These are phyloP conservation scores for Cystobasidium pallidum DNA, from an alignment of 1,284 basidiomycete genomes.

Conservation along the genomic window DNA sequence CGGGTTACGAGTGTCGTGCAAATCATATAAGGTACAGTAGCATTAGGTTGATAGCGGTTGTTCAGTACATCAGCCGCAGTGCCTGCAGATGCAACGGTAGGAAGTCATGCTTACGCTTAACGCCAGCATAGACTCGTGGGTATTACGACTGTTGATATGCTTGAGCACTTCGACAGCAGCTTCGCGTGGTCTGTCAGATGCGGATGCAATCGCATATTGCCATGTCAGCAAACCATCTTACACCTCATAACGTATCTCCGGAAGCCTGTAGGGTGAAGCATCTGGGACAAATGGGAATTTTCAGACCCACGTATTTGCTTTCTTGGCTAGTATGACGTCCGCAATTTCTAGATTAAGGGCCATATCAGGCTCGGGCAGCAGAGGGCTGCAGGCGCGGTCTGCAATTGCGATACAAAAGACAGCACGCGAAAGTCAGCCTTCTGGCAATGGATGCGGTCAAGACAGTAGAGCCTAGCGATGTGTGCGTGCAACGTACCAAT, in stretches of 20 bases:
- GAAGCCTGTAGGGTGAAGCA: neutral
- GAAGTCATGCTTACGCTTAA: conserved; percentile 54
- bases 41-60: neutral
- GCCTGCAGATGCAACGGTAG: neutral
- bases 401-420: neutral
- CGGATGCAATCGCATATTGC: neutral
- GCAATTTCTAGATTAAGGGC: conserved; percentile 90
- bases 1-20: neutral
- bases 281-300: neutral
- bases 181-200: conserved; percentile 71
- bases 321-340: conserved; percentile 78
- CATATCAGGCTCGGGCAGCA: conserved; percentile 84
- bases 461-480: neutral
- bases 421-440: too few species aligned
- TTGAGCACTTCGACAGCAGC: conserved; percentile 81
- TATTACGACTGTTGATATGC: conserved; percentile 84
- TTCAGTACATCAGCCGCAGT: neutral
- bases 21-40: neutral
- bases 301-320: conserved; percentile 84
- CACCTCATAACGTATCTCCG: neutral
- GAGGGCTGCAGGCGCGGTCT: conserved; percentile 84
- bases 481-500: conserved; percentile 34
- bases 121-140: conserved; percentile 82
- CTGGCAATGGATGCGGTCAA: neutral
- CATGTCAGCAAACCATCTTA: neutral